These are phyloP conservation scores for Kurtzmaniella quercitrusa DNA, from an alignment of 1,139 yeast genomes.

Conservation along the genomic window DNA sequence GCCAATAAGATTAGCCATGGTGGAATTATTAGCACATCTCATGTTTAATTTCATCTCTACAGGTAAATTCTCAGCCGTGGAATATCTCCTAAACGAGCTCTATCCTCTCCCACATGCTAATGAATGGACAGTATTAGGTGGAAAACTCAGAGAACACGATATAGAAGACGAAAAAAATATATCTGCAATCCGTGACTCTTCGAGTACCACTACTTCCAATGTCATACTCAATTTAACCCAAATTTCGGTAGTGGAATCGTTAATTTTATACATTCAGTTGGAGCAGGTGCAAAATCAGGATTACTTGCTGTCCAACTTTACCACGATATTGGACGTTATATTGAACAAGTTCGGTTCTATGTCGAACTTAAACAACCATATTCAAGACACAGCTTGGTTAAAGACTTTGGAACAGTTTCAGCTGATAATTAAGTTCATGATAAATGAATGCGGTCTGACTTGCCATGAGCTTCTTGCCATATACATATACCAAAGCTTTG, in stretches of 20 bases:
- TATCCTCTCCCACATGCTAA: conserved; percentile 29
- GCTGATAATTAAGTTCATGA: conserved; percentile 27
- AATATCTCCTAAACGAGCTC: conserved; percentile 26
- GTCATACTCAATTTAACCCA: conserved; percentile 23
- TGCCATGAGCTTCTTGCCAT: conserved; percentile 36
- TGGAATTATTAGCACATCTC: conserved; percentile 33
- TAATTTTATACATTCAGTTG: conserved; percentile 37
- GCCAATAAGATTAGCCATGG: conserved; percentile 37
- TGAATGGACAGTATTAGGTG: conserved; percentile 19
- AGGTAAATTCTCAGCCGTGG: conserved; percentile 34
- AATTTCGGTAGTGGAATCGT: conserved; percentile 30
- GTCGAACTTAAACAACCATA: conserved; percentile 18
- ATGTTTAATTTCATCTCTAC: conserved; percentile 38
- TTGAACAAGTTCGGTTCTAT: conserved; percentile 30
- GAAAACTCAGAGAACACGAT: conserved; percentile 18
- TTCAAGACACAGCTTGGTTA: conserved; percentile 35
- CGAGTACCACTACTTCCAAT: conserved; percentile 18
- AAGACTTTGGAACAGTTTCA: conserved; percentile 30
- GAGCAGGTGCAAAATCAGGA: conserved; percentile 42
- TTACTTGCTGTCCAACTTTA: conserved; percentile 27
- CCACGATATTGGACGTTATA: conserved; percentile 26
- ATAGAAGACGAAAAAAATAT: conserved; percentile 19
- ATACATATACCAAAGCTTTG: conserved; percentile 31
- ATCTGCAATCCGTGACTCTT: conserved; percentile 22
- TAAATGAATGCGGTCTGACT: conserved; percentile 37